Base-by-base conservation (phyloP, 768 basidiomycete genomes). In the Agrocybe pediades region DNA sequence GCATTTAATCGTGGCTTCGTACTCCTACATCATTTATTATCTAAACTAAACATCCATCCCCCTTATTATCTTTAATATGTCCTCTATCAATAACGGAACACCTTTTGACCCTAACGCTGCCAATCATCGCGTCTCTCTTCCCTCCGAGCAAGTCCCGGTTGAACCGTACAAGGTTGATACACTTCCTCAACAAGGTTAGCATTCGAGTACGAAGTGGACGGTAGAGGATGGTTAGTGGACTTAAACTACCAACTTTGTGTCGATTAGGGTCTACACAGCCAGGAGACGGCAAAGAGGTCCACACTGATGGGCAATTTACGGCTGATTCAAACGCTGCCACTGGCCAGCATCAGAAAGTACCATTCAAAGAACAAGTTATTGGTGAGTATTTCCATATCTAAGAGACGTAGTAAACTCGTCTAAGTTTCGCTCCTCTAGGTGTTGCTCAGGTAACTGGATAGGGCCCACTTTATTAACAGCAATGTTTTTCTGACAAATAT, bases 341-440 rank as follows among this genome's bases (percentile, higher is more conserved):
- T n/a, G n/a, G 24, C 30, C 24, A 23, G 20, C 59, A 54, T 46
- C 66, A 51, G 26, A 67, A 72, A 47, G 74, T 79, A 25, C 73
- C 83, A 13, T 86, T 85, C 71, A 85, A 83, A 64, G 83, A 86
- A 42, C 75, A 72, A 53, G 80, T 84, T 7, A 76, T 84, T 42
- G 84, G 84, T 82, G 55, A 21, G 74, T 58, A 1, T 3, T 25
- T 9, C 39, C 26, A 21, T 41, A 9, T 29, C 16, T 9, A 24
- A 25, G 9, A 26, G 17, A 9, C 13, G 8, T 21, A 4, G 20
- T 25, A 43, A 27, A 41, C 20, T 36, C n/a, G 6, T n/a, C 21
- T 42, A 2, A 2, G 20, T 6, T 17, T 52, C 24, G 33, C 30
- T 23, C 20, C 48, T 25, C 15, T 44, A 71, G 71, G 71, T 20